Percentiles rank a stretch among this genome's conserved stretches.
phyloP scores from a whole-genome alignment of 768 basidiomycete genomes.

The Pisolithus marmoratus region DNA sequence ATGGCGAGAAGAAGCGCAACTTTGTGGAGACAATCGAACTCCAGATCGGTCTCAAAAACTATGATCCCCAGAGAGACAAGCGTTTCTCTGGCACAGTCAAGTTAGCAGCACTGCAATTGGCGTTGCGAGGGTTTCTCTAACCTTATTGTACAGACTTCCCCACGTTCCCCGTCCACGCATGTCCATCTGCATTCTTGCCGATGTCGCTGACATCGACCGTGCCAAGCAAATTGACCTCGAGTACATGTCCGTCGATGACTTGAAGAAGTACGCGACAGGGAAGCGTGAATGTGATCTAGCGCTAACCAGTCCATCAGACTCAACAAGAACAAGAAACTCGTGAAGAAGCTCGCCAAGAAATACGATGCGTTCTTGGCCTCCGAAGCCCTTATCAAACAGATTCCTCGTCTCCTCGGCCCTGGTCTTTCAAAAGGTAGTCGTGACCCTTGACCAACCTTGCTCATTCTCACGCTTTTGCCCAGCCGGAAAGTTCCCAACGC shows the following conservation, averaged over 20 bases:
- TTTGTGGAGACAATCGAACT: slow-evolving; percentile 96
- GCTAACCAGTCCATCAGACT: slow-evolving; percentile 46
- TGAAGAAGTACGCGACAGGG: slow-evolving; percentile 78
- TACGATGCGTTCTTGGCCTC: slow-evolving; percentile 99
- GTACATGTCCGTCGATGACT: slow-evolving; percentile 99
- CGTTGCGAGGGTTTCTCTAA: background rate
- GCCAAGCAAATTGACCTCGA: slow-evolving; percentile 97
- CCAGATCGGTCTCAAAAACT: slow-evolving; percentile 97
- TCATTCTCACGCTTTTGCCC: background rate
- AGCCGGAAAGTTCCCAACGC: slow-evolving; percentile 99
- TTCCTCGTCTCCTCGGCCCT: slow-evolving; percentile 98
- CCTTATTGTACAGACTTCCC: slow-evolving; percentile 59
- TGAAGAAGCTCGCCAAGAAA: slow-evolving; percentile 99
- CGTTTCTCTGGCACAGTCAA: slow-evolving; percentile 99
- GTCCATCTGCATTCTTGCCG: slow-evolving; percentile 99
- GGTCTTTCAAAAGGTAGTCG: slow-evolving; percentile 93
- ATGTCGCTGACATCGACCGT: slow-evolving; percentile 97
- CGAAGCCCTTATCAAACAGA: slow-evolving; percentile 98
- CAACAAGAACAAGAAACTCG: slow-evolving; percentile 99
- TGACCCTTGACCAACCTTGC: background rate
- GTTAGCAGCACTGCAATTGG: slow-evolving; percentile 36
- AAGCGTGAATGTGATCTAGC: background rate
- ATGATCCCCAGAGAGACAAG: slow-evolving; percentile 99
- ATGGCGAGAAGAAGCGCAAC: slow-evolving; percentile 86
- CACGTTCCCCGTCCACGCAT: slow-evolving; percentile 98